phyloP scores from a whole-genome alignment of 208 protist species.

The Wallacemonas rigidus region DNA sequence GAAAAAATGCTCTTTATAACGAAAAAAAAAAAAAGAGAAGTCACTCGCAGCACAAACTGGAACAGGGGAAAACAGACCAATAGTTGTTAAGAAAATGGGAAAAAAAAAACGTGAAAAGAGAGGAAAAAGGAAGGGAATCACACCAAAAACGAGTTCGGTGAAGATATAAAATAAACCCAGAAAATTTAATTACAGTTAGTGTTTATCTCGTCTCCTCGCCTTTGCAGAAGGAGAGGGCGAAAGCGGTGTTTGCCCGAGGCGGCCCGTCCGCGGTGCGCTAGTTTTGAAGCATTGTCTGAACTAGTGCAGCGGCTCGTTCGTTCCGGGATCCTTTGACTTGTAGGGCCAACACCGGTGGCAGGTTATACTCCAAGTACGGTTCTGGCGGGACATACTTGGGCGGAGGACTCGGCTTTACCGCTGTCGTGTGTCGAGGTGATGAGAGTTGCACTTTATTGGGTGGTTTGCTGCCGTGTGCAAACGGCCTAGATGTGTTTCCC shows the following conservation, averaged over 20 bases:
- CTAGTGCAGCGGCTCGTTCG: slow-evolving; percentile 50
- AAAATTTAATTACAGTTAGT: slow-evolving; percentile 3
- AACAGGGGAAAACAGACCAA: no score
- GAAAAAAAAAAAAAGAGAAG: no score
- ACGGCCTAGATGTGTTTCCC: neutral
- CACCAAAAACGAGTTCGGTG: neutral
- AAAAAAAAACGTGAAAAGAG: neutral
- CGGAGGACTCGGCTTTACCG: slow-evolving; percentile 42
- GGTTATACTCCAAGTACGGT: slow-evolving; percentile 84
- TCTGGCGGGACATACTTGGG: slow-evolving; percentile 85
- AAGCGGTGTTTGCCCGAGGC: neutral
- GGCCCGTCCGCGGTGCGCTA: slow-evolving; percentile 17
- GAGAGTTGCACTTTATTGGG: neutral
- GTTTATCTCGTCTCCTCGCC: neutral
- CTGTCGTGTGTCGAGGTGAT: neutral
- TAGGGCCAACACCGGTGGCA: slow-evolving; percentile 85
- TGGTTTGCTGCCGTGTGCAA: slow-evolving; percentile 1
- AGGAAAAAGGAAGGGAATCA: slow-evolving; percentile 9
- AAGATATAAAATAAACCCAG: neutral
- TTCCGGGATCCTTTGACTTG: slow-evolving; percentile 50
- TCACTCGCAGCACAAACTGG: no score
- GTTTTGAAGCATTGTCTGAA: slow-evolving; percentile 60
- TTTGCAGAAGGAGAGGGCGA: neutral
- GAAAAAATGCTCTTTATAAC: no score
- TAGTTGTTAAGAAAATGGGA: neutral